These are phyloP conservation scores for Deinandra increscens DNA, from an alignment of 129 eudicot species.

Conservation along the genomic window DNA sequence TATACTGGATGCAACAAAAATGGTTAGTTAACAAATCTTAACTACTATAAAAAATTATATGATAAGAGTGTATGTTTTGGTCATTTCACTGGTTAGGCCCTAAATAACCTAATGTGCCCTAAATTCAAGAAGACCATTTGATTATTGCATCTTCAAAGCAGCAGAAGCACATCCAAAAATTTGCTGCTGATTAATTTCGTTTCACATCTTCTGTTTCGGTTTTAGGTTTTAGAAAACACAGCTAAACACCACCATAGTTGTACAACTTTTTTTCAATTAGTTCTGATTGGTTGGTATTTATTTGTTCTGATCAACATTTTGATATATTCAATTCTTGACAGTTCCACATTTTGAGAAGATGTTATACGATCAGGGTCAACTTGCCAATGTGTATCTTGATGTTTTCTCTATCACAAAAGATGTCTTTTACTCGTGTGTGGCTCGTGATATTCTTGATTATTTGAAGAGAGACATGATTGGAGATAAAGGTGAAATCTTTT, in stretches of 20 bases:
- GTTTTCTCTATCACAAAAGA: conserved; percentile 74
- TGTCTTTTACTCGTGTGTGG: conserved; percentile 48
- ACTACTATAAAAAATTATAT: background rate
- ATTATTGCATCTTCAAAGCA: background rate
- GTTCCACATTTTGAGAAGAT: conserved; percentile 99
- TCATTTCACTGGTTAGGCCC: background rate
- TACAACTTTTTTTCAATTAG: background rate
- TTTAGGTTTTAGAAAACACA: background rate
- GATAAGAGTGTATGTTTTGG: background rate
- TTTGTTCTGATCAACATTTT: conserved; percentile 2
- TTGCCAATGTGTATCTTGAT: conserved; percentile 70
- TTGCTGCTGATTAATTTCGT: background rate
- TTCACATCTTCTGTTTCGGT: background rate
- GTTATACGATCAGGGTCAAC: conserved; percentile 95
- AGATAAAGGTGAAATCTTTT: conserved; percentile 71
- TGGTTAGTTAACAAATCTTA: background rate
- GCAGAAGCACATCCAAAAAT: background rate
- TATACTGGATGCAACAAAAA: background rate
- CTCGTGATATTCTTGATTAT: conserved; percentile 87
- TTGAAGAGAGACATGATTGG: conserved; percentile 92
- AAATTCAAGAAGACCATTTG: conserved; percentile 1
- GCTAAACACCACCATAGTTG: background rate
- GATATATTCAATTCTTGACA: conserved; percentile 37
- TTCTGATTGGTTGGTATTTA: background rate
- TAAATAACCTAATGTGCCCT: background rate